These are phyloP conservation scores for Phanerochaete sordida DNA, from an alignment of 768 basidiomycete genomes.

Conservation along the genomic window DNA sequence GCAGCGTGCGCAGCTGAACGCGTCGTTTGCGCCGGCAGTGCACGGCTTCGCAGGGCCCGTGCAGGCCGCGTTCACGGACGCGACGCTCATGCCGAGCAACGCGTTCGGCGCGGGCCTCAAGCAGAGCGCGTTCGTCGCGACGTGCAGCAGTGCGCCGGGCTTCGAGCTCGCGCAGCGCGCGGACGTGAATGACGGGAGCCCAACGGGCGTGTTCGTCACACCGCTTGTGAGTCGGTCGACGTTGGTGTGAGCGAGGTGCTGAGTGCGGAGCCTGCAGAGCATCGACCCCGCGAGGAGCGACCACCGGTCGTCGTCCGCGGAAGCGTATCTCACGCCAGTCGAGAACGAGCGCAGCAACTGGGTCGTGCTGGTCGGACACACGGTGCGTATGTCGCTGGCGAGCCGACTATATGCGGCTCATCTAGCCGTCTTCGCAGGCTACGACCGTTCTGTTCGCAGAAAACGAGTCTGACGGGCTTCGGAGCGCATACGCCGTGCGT, in stretches of 20 bases:
- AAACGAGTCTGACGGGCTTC: background rate
- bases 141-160: background rate
- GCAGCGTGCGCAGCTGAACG: constrained; percentile 3
- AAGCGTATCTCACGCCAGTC: constrained; percentile 54
- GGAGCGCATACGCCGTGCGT: background rate
- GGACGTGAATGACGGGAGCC: background rate
- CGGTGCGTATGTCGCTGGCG: background rate
- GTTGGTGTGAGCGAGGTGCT: background rate
- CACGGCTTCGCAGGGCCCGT: constrained; percentile 29
- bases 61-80: constrained; percentile 3
- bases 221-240: background rate
- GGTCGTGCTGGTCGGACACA: constrained; percentile 37
- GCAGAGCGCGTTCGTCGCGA: background rate
- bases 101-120: background rate
- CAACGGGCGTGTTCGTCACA: background rate
- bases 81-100: background rate
- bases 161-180: background rate
- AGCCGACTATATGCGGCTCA: too few species aligned
- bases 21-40: constrained; percentile 16
- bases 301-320: constrained; percentile 50
- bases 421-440: constrained; percentile 29
- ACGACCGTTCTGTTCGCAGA: background rate
- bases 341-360: constrained; percentile 44
- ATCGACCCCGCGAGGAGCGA: background rate
- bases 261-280: background rate